Evolutionary conservation across 345 rosid genomes (phyloP), one percentile per base, ranked within the genome.

Genomic region (Geranium brycei): DNA sequence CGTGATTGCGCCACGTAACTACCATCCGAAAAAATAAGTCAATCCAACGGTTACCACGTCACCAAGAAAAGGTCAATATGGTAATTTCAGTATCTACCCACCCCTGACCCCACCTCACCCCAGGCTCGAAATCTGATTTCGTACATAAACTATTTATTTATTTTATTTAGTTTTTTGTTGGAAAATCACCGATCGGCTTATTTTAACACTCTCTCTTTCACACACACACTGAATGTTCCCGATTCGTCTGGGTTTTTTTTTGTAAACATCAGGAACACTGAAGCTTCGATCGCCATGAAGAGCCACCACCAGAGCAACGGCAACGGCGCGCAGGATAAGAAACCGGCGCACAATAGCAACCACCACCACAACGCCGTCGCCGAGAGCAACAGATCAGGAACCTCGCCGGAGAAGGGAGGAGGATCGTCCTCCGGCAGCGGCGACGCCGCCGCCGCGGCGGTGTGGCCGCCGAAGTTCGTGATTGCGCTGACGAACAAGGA

Each of bases 401-500:
- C 67, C 2, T 78, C 89, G 19, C 73, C 85, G 58, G 87, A 79
- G 75, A 77, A 82, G 30, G 91, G 69, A 19, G 64, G 84, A 31
- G 87, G 91, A 19, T 79, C 88, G 17, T 82, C 92, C 11, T 83
- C 87, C 16, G 81, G 85, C 57, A 84, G 89, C 71, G 92, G 85
- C 47, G 87, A 81, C 17, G 78, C 64, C 4, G 69, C 77, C 51
- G 75, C 62, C 3, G 67, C 71, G 1, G 71, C 85, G 0, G 77
- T 78, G 5, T 87, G 92, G 92, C 92, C 92, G 18, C 89, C 89
- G 3, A 87, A 84, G 62, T 84, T 87, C 75, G 80, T 76, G 80
- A 84, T 87, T 75, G 85, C 86, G 59, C 72, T 87, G 62, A 84
- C 93, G 5, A 84, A 84, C 71, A 87, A 87, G 73, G 93, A 87